Conservation (phyloP, 2,329 filamentous ascomycete species). For the Graphiopsis chlorocephala region DNA sequence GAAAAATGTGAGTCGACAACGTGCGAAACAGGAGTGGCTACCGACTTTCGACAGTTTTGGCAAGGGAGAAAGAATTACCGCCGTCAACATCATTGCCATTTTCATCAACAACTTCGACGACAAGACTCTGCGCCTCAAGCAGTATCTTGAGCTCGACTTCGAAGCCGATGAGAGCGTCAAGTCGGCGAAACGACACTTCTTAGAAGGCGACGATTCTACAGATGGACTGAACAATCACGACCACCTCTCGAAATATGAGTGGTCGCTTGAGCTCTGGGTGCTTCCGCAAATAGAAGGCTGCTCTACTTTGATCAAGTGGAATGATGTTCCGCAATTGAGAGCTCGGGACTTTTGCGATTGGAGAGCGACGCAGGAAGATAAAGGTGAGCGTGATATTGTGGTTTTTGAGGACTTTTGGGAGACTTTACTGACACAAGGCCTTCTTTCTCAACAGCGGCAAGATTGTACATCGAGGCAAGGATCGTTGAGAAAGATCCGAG, state of each 20-base stretch:
- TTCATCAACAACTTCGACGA: conserved; percentile 8
- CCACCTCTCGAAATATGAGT: not conserved
- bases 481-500: not conserved
- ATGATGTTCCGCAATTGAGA: conserved; percentile 3
- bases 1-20: not conserved
- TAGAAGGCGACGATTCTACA: not conserved
- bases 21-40: not conserved
- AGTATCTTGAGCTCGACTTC: conserved; percentile 9
- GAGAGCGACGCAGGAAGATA: not conserved
- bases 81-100: not conserved
- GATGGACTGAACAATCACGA: not conserved
- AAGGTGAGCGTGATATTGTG: not conserved
- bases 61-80: not conserved
- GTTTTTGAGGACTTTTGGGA: not conserved
- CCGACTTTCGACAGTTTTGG: not conserved
- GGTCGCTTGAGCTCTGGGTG: conserved; percentile 14
- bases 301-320: conserved; percentile 5
- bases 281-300: conserved; percentile 7
- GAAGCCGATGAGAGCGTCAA: conserved; percentile 5
- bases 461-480: conserved; percentile 11
- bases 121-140: not conserved
- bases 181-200: not conserved
- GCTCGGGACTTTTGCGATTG: conserved; percentile 4
- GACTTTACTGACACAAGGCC: not conserved
- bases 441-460: not conserved